A percentile compares a stretch with the other conserved stretches of the same genome.
Evolutionary conservation across 352 stramenopile genomes (phyloP).

Genomic region (Aphanomyces invadans): DNA sequence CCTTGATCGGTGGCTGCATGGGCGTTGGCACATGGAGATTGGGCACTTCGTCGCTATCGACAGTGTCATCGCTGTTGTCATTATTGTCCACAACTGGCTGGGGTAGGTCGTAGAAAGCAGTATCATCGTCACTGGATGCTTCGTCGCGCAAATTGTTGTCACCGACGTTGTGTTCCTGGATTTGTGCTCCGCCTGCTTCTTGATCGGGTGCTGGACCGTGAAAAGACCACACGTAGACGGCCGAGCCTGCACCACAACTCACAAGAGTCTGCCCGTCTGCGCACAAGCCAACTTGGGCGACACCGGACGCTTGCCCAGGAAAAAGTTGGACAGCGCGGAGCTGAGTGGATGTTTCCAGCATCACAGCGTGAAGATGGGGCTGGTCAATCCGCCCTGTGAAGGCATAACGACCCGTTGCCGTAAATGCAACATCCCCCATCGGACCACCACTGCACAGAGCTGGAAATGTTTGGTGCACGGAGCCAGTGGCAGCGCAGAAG

Average conservation of each 20-base stretch:
- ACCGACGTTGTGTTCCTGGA: too few relatives aligned
- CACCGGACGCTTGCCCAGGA: background rate
- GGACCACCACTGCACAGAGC: background rate
- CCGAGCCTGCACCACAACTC: background rate
- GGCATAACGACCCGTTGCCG: background rate
- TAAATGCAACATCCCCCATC: background rate
- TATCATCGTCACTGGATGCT: background rate
- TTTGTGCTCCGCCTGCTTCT: too few relatives aligned
- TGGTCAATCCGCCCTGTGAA: background rate
- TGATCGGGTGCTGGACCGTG: background rate
- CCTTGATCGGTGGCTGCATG: constrained; percentile 3
- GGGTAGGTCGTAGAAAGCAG: background rate
- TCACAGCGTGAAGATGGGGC: background rate
- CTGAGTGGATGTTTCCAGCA: constrained; percentile 1
- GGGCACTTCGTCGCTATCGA: background rate
- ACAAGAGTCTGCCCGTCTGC: background rate
- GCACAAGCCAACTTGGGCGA: background rate
- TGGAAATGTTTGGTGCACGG: background rate
- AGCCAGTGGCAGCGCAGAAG: background rate
- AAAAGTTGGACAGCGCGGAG: background rate
- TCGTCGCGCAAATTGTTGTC: background rate
- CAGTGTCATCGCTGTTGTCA: background rate
- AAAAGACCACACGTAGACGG: background rate
- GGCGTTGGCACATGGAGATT: background rate
- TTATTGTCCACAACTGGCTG: background rate